phyloP scores from a whole-genome alignment of 148 eudicot species.

The Limonium bicolor region DNA sequence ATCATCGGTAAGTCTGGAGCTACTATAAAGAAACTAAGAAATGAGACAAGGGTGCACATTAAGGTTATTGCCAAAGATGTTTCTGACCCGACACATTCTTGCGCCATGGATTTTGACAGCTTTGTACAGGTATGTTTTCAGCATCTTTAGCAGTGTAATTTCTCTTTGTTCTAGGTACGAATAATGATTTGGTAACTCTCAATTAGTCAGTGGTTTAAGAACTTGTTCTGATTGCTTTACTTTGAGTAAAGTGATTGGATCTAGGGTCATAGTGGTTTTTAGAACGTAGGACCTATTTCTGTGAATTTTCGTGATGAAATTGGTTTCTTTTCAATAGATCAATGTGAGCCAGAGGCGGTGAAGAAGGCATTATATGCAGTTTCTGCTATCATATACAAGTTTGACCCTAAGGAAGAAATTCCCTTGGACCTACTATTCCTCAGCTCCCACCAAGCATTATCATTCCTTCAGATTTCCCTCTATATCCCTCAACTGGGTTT shows the following conservation, averaged over 20 bases:
- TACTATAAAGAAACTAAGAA: constrained; percentile 69
- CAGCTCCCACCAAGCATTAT: constrained; percentile 73
- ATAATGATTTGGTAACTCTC: no score
- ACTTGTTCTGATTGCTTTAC: no score
- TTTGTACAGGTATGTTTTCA: constrained; percentile 63
- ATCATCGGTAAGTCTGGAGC: constrained; percentile 84
- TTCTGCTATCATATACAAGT: constrained; percentile 88
- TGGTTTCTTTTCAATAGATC: constrained; percentile 29
- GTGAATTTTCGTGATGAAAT: no score
- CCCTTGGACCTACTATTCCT: constrained; percentile 52
- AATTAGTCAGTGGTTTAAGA: no score
- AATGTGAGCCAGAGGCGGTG: constrained; percentile 67
- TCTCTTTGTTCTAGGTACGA: no score
- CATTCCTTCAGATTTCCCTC: constrained; percentile 73
- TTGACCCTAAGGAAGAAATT: constrained; percentile 66
- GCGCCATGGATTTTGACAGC: constrained; percentile 91
- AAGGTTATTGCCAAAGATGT: constrained; percentile 53
- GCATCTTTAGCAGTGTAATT: no score
- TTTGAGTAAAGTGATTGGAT: no score
- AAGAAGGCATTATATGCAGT: constrained; percentile 76
- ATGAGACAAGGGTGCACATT: constrained; percentile 53
- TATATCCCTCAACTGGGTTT: constrained; percentile 51
- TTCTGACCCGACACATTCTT: constrained; percentile 57
- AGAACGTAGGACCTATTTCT: no score
- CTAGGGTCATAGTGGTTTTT: no score